Conservation (phyloP, 345 rosid species). For the Stellera chamaejasme region DNA sequence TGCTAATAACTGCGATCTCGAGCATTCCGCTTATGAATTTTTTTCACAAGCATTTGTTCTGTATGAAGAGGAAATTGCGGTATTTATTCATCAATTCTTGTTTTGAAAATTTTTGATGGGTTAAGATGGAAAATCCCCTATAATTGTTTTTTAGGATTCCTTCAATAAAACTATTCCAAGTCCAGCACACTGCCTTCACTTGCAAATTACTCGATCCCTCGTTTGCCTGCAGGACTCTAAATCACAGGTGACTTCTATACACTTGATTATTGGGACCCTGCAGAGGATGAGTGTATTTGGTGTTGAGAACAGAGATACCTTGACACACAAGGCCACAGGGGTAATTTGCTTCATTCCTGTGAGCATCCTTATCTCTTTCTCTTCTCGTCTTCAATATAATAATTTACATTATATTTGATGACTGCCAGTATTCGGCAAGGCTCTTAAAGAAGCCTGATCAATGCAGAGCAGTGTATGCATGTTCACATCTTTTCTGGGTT, state of each 20-base stretch:
- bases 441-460: slow-evolving; percentile 94
- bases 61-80: slow-evolving; percentile 89
- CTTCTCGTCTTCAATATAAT: slow-evolving; percentile 1
- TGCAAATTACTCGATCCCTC: slow-evolving; percentile 1
- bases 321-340: slow-evolving; percentile 94
- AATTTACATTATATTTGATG: slow-evolving; percentile 9
- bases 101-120: background rate
- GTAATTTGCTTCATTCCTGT: slow-evolving; percentile 28
- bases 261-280: slow-evolving; percentile 74
- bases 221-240: slow-evolving; percentile 55
- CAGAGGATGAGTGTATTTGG: slow-evolving; percentile 89
- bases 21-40: slow-evolving; percentile 81
- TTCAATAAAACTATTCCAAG: background rate
- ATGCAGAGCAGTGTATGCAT: slow-evolving; percentile 87
- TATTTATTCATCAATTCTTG: slow-evolving; percentile 17
- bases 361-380: slow-evolving; percentile 1
- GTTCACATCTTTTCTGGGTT: slow-evolving; percentile 92
- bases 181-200: background rate
- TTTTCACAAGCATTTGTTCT: slow-evolving; percentile 74
- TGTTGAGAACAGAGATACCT: slow-evolving; percentile 79
- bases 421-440: slow-evolving; percentile 71
- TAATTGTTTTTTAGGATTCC: background rate
- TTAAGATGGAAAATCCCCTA: background rate
- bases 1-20: slow-evolving; percentile 70
- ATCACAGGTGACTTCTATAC: slow-evolving; percentile 80